A percentile compares a stretch with the other conserved stretches of the same genome.
Evolutionary conservation across 73 alveolate species (phyloP).

Genomic region (Symbiodinium pilosum): DNA sequence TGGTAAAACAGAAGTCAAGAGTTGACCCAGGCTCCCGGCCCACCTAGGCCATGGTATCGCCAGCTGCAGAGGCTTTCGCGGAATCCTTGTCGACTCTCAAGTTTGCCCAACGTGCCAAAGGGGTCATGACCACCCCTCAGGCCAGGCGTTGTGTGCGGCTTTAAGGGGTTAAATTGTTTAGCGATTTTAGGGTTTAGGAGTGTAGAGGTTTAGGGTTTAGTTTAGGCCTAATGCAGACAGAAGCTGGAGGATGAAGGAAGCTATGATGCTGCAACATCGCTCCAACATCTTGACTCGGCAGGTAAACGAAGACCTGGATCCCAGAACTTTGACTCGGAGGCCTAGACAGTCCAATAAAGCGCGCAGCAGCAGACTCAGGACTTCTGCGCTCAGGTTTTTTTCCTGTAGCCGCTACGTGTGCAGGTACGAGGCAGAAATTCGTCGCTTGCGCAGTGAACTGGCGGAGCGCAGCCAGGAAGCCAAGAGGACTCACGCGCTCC

Average conservation of each 20-base stretch:
- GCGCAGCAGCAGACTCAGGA: background rate
- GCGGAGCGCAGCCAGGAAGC: conserved; percentile 97
- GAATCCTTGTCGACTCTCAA: conserved; percentile 99
- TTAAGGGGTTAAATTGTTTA: no score
- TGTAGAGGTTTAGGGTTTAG: no score
- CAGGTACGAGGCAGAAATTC: conserved; percentile 99
- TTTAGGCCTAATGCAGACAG: no score
- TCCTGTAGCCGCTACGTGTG: background rate
- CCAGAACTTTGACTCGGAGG: conserved; percentile 65
- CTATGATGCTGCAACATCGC: background rate
- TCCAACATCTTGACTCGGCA: background rate
- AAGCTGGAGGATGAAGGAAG: background rate
- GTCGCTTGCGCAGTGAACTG: conserved; percentile 98
- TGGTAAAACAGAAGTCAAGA: no score
- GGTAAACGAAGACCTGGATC: conserved; percentile 82
- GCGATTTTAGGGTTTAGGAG: no score
- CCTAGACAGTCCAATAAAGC: no score
- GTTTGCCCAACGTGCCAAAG: conserved; percentile 99
- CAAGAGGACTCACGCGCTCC: conserved; percentile 96
- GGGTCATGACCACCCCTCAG: conserved; percentile 98
- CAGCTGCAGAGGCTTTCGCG: conserved; percentile 99
- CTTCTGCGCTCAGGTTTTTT: background rate
- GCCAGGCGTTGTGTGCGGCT: conserved; percentile 96
- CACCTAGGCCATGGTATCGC: conserved; percentile 98
- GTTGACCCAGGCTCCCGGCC: no score